Conservation (phyloP, 371 early-diverging fungal species). For the Pancytospora philotis region DNA sequence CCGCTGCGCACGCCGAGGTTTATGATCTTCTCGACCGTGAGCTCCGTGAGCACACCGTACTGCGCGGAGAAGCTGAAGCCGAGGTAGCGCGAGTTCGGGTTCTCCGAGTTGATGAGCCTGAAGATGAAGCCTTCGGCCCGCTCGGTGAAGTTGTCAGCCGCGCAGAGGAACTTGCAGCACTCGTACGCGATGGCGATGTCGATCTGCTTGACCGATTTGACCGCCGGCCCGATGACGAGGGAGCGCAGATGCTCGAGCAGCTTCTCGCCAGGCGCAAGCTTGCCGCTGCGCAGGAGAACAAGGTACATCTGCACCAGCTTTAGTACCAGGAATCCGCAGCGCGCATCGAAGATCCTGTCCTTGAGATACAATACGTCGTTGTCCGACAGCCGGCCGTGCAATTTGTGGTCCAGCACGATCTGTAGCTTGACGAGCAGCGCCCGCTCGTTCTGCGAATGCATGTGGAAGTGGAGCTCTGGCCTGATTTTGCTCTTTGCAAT, state of each 20-base stretch:
- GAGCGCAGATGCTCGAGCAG: constrained; percentile 8
- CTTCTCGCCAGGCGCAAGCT: background rate
- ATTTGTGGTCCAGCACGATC: constrained; percentile 28
- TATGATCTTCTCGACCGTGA: constrained; percentile 20
- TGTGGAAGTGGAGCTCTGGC: background rate
- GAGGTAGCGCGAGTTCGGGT: constrained; percentile 36
- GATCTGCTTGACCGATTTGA: constrained; percentile 5
- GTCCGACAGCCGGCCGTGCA: constrained; percentile 8
- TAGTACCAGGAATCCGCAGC: constrained; percentile 19
- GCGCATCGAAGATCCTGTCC: background rate
- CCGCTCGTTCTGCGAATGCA: background rate
- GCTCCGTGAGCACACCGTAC: constrained; percentile 15
- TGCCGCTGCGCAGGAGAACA: background rate
- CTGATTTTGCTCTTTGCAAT: constrained; percentile 3
- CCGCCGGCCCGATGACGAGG: constrained; percentile 12
- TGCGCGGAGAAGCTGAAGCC: constrained; percentile 31
- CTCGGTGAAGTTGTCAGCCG: background rate
- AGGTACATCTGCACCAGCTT: constrained; percentile 31
- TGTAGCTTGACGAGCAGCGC: constrained; percentile 29
- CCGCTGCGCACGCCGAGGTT: constrained; percentile 10
- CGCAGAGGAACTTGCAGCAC: constrained; percentile 12
- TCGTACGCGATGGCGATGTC: constrained; percentile 35
- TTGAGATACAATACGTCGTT: constrained; percentile 34
- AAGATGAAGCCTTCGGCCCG: constrained; percentile 27
- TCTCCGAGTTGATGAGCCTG: constrained; percentile 39